Conservation (phyloP, 2,329 filamentous ascomycete species). For the Xylaria sp. region DNA sequence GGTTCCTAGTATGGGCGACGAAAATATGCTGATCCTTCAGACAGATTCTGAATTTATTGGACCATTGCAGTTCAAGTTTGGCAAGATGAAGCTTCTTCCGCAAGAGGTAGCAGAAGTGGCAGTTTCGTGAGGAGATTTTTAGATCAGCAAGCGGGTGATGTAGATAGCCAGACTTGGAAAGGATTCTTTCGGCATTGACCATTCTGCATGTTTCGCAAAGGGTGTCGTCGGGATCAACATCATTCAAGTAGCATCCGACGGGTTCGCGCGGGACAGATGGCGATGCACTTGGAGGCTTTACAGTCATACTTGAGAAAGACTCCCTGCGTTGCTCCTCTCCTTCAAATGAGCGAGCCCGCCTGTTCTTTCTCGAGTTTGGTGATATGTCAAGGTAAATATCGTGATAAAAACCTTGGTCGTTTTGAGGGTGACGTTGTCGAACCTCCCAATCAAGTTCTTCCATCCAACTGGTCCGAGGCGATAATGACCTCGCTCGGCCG, state of each 20-base stretch:
- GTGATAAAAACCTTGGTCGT: neutral
- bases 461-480: neutral
- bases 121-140: neutral
- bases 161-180: no score
- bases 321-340: no score
- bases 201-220: neutral
- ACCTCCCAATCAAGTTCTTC: neutral
- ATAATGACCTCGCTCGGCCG: neutral
- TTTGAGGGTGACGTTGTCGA: neutral
- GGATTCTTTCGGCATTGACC: neutral
- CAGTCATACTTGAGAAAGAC: neutral
- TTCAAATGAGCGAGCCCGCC: neutral
- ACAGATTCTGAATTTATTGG: no score
- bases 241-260: neutral
- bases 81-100: no score
- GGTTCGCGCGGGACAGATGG: no score
- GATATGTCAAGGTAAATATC: neutral
- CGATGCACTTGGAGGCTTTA: neutral
- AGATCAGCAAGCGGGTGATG: neutral
- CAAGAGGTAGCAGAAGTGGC: neutral
- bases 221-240: neutral
- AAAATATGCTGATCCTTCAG: no score
- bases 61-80: no score
- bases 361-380: neutral
- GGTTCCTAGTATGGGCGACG: no score